These are phyloP conservation scores for Debaryomycetaceae sp. DNA, from an alignment of 1,139 yeast species.

Conservation along the genomic window DNA sequence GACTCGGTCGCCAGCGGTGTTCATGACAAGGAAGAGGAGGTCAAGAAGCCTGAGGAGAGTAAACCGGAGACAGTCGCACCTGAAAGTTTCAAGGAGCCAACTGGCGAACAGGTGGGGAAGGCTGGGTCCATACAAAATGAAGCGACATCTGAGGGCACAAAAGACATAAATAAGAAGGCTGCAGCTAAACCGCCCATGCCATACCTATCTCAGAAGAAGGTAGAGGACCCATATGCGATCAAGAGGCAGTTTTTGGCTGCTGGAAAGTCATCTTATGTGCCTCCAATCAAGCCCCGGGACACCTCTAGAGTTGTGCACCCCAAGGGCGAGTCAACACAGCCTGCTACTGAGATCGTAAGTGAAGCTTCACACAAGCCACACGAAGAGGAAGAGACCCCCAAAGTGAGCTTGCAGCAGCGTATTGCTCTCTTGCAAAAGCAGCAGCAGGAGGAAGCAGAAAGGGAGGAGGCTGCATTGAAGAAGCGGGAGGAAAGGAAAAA, in stretches of 20 bases:
- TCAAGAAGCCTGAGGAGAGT: background rate
- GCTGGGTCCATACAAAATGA: background rate
- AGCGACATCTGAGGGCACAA: constrained; percentile 2
- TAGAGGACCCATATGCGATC: constrained; percentile 40
- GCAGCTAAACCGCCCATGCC: constrained; percentile 19
- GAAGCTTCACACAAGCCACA: constrained; percentile 14
- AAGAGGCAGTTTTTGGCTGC: constrained; percentile 43
- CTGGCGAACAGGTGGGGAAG: background rate
- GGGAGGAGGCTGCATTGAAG: constrained; percentile 59
- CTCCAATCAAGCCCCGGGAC: constrained; percentile 42
- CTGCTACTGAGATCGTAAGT: constrained; percentile 7
- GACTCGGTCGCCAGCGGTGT: background rate
- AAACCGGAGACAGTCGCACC: background rate
- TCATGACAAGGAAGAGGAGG: constrained; percentile 4
- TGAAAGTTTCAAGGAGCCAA: background rate
- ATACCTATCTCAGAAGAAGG: constrained; percentile 14
- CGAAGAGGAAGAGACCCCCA: constrained; percentile 56
- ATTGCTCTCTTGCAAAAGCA: constrained; percentile 79
- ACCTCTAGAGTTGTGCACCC: constrained; percentile 32
- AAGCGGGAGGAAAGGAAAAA: constrained; percentile 56
- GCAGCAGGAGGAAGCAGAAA: constrained; percentile 78
- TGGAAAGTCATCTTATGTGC: constrained; percentile 43
- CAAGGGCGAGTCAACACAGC: constrained; percentile 16
- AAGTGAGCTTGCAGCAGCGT: constrained; percentile 80
- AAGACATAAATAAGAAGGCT: constrained; percentile 3